Conservation (phyloP, 2,329 filamentous ascomycete species). For the Paracamarosporium sp. region DNA sequence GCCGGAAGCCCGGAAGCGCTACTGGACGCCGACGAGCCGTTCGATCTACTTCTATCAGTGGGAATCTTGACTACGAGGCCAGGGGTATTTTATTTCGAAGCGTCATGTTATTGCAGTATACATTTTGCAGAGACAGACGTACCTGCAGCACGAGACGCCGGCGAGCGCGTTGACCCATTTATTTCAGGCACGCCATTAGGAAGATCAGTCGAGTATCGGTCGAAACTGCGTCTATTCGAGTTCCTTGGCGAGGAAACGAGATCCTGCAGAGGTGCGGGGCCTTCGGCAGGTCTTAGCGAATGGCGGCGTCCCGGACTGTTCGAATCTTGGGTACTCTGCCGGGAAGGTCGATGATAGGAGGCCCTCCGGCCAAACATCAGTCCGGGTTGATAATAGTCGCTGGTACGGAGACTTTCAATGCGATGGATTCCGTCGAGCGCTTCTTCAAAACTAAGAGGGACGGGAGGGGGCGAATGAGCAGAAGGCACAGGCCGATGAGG, state of each 20-base stretch:
- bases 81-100: background rate
- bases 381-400: background rate
- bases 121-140: background rate
- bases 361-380: constrained; percentile 18
- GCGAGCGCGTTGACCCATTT: constrained; percentile 32
- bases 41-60: background rate
- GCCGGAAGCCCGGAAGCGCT: constrained; percentile 22
- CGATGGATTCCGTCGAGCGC: background rate
- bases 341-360: constrained; percentile 21
- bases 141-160: constrained; percentile 17
- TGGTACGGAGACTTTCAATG: background rate
- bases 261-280: constrained; percentile 29
- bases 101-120: background rate
- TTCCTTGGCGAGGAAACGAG: constrained; percentile 35
- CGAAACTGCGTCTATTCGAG: constrained; percentile 40
- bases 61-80: background rate
- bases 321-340: constrained; percentile 12
- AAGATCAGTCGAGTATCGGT: constrained; percentile 37
- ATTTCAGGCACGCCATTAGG: constrained; percentile 31
- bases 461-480: constrained; percentile 7
- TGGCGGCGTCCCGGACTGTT: constrained; percentile 21
- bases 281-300: constrained; percentile 10
- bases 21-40: constrained; percentile 6
- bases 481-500: background rate
- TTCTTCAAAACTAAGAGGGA: constrained; percentile 5